phyloP scores from a whole-genome alignment of 2,329 filamentous ascomycete genomes.

The Penicillium sp. region DNA sequence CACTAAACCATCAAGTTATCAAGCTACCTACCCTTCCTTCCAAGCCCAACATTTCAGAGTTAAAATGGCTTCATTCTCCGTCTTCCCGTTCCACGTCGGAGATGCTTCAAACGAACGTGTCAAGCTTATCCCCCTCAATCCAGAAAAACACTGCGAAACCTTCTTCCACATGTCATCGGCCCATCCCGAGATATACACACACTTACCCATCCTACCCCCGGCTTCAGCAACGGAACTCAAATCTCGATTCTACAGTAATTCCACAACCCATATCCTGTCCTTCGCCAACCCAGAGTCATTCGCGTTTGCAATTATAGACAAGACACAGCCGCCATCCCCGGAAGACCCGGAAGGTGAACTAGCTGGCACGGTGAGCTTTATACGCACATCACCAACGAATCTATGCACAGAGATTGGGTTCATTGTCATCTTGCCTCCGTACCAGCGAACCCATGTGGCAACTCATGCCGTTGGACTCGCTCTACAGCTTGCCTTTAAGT shows the following conservation, averaged over 20 bases:
- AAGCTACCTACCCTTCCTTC: not conserved
- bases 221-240: slow-evolving; percentile 9
- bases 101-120: slow-evolving; percentile 16
- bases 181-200: slow-evolving; percentile 16
- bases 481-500: slow-evolving; percentile 10
- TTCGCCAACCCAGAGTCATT: slow-evolving; percentile 19
- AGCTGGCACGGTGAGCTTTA: slow-evolving; percentile 17
- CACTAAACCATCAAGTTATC: not conserved
- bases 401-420: slow-evolving; percentile 19
- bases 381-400: slow-evolving; percentile 10
- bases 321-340: slow-evolving; percentile 10
- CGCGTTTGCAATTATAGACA: slow-evolving; percentile 21
- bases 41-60: no score
- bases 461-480: slow-evolving; percentile 14
- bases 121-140: slow-evolving; percentile 22
- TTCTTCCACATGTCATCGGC: slow-evolving; percentile 14
- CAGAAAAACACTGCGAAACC: slow-evolving; percentile 9
- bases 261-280: slow-evolving; percentile 12
- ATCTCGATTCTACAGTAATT: slow-evolving; percentile 5
- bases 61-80: slow-evolving; percentile 3
- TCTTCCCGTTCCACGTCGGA: slow-evolving; percentile 10
- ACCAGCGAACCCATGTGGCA: slow-evolving; percentile 19
- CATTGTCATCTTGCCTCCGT: slow-evolving; percentile 19
- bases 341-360: slow-evolving; percentile 21
- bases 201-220: slow-evolving; percentile 13